Conservation (phyloP, 768 basidiomycete species). For the Lactarius sanguifluus region DNA sequence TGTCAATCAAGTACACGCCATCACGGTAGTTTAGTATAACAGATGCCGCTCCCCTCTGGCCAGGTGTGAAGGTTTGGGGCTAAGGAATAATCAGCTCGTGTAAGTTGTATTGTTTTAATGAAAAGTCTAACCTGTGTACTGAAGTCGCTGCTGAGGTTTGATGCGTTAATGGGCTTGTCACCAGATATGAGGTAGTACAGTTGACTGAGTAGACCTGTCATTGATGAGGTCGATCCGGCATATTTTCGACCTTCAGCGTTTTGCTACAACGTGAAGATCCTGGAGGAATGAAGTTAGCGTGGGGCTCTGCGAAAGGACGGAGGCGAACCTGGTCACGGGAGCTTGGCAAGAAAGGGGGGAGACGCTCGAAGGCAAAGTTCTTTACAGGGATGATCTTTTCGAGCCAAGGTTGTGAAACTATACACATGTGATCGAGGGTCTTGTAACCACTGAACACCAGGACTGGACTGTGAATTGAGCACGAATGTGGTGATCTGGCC, state of each 20-base stretch:
- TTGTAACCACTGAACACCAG: conserved; percentile 84
- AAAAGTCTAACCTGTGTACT: conserved; percentile 50
- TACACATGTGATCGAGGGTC: conserved; percentile 85
- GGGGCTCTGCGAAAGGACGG: background rate
- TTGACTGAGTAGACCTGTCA: conserved; percentile 80
- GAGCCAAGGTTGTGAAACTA: conserved; percentile 75
- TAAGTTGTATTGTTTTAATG: background rate
- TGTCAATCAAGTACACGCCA: conserved; percentile 68
- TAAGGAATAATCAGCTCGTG: conserved; percentile 33
- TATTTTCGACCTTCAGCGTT: conserved; percentile 58
- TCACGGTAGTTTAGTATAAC: conserved; percentile 64
- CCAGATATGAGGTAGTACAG: conserved; percentile 86
- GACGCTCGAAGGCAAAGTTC: conserved; percentile 82
- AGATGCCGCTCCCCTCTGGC: conserved; percentile 74
- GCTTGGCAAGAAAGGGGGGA: conserved; percentile 72
- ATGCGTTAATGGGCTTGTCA: conserved; percentile 62
- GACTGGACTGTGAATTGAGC: conserved; percentile 45
- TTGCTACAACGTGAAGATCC: conserved; percentile 66
- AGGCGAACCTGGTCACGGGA: conserved; percentile 66
- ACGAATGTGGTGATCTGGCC: conserved; percentile 3
- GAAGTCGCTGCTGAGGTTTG: conserved; percentile 61
- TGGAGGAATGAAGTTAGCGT: conserved; percentile 33
- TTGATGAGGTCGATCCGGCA: conserved; percentile 86
- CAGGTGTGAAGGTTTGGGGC: conserved; percentile 68
- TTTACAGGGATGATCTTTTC: conserved; percentile 71